These are phyloP conservation scores for Schrenkiella parvula DNA, from an alignment of 345 rosid species.

Conservation along the genomic window DNA sequence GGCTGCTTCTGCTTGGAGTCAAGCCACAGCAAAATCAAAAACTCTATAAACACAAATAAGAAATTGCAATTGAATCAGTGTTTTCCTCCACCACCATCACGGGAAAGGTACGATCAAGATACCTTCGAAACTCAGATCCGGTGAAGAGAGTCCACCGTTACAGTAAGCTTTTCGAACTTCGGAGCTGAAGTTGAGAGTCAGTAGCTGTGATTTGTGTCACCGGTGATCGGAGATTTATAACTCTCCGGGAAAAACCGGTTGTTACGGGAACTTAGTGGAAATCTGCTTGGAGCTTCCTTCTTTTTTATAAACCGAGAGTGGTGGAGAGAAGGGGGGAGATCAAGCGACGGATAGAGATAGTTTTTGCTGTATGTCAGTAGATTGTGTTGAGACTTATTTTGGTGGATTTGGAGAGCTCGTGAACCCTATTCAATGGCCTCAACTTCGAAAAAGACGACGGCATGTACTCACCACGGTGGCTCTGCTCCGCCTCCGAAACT, in stretches of 20 bases:
- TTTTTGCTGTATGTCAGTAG: constrained; percentile 91
- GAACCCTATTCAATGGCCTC: constrained; percentile 96
- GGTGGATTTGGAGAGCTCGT: constrained; percentile 82
- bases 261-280: neutral
- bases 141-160: neutral
- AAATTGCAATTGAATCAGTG: neutral
- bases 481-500: constrained; percentile 38
- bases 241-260: neutral
- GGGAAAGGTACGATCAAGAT: neutral
- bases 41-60: neutral
- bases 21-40: constrained; percentile 8
- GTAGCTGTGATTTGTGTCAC: neutral
- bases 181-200: neutral
- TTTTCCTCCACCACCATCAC: constrained; percentile 21
- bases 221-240: constrained; percentile 1
- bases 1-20: constrained; percentile 23
- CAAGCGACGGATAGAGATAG: constrained; percentile 34
- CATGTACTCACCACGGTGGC: constrained; percentile 27
- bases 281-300: neutral
- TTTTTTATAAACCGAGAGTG: neutral
- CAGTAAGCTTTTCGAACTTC: neutral
- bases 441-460: constrained; percentile 84
- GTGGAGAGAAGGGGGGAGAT: constrained; percentile 22
- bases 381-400: constrained; percentile 55
- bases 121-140: constrained; percentile 17